Evolutionary conservation across 768 basidiomycete genomes (phyloP).

Genomic region (Hygrophoropsis aurantiaca): DNA sequence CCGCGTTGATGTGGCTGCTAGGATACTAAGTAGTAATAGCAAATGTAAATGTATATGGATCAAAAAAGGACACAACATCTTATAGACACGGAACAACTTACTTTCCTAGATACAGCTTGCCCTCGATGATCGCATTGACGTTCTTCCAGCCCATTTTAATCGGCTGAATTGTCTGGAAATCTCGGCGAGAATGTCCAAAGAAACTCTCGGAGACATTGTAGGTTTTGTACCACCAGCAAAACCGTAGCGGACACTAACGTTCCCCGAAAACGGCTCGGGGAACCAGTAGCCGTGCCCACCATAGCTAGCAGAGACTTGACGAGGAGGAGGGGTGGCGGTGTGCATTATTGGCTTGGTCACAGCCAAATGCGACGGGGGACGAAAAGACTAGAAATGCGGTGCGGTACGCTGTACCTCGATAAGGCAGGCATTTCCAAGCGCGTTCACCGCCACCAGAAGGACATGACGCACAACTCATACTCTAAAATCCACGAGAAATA

Average conservation of each 20-base stretch:
- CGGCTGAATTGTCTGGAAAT: constrained; percentile 23
- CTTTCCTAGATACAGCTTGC: constrained; percentile 74
- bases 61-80: constrained; percentile 16
- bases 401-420: constrained; percentile 30
- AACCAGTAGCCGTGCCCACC: constrained; percentile 29
- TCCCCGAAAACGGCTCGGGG: constrained; percentile 27
- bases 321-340: constrained; percentile 27
- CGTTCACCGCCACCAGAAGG: constrained; percentile 29
- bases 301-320: constrained; percentile 16
- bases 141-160: constrained; percentile 55
- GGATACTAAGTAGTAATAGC: constrained; percentile 44
- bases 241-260: constrained; percentile 14
- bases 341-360: constrained; percentile 30
- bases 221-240: constrained; percentile 32
- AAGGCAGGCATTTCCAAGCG: constrained; percentile 19
- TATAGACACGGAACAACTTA: constrained; percentile 38
- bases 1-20: constrained; percentile 69
- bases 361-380: constrained; percentile 28
- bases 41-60: constrained; percentile 8
- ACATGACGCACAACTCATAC: constrained; percentile 23
- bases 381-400: constrained; percentile 25
- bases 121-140: constrained; percentile 64
- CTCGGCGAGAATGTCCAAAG: constrained; percentile 23
- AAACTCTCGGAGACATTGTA: constrained; percentile 22
- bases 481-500: constrained; percentile 8